These are phyloP conservation scores for Graphilbum ipis-grandicollis DNA, from an alignment of 2,329 filamentous ascomycete genomes.

Conservation along the genomic window DNA sequence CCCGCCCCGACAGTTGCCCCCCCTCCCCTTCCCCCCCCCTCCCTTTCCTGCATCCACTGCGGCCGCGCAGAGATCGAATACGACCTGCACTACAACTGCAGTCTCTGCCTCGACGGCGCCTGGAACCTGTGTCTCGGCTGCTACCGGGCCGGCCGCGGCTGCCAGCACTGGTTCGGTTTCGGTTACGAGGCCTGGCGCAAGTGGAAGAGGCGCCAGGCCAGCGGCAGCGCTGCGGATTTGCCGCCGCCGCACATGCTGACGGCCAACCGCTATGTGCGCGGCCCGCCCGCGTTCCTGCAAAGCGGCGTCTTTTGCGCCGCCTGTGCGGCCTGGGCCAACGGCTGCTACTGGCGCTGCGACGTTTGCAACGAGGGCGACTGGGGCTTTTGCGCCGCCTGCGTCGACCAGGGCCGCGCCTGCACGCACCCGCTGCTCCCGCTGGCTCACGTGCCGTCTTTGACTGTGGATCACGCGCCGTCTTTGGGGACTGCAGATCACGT, in stretches of 20 bases:
- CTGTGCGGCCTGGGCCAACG: slow-evolving; percentile 57
- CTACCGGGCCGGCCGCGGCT: slow-evolving; percentile 62
- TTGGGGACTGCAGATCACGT: slow-evolving; percentile 20
- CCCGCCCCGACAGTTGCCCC: no score
- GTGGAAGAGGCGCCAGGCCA: slow-evolving; percentile 38
- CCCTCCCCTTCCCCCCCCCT: no score
- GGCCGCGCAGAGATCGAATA: slow-evolving; percentile 60
- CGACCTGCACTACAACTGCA: slow-evolving; percentile 71
- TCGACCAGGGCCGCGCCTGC: slow-evolving; percentile 67
- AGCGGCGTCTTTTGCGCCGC: slow-evolving; percentile 71
- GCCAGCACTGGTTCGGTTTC: slow-evolving; percentile 78
- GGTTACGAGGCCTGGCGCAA: slow-evolving; percentile 51
- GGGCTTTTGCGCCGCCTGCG: slow-evolving; percentile 82
- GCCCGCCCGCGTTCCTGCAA: slow-evolving; percentile 51
- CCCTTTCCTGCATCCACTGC: slow-evolving; percentile 62
- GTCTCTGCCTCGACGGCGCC: slow-evolving; percentile 47
- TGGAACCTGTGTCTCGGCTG: slow-evolving; percentile 72
- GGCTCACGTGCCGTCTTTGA: slow-evolving; percentile 32
- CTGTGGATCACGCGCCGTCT: slow-evolving; percentile 8
- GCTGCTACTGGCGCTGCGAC: slow-evolving; percentile 81
- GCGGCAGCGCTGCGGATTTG: slow-evolving; percentile 22
- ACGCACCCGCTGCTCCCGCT: slow-evolving; percentile 67
- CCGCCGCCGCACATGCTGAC: slow-evolving; percentile 40
- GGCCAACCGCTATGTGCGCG: slow-evolving; percentile 36
- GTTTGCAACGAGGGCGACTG: slow-evolving; percentile 82